phyloP scores from a whole-genome alignment of 495 filamentous ascomycete genomes.

The Ramalina intermedia region DNA sequence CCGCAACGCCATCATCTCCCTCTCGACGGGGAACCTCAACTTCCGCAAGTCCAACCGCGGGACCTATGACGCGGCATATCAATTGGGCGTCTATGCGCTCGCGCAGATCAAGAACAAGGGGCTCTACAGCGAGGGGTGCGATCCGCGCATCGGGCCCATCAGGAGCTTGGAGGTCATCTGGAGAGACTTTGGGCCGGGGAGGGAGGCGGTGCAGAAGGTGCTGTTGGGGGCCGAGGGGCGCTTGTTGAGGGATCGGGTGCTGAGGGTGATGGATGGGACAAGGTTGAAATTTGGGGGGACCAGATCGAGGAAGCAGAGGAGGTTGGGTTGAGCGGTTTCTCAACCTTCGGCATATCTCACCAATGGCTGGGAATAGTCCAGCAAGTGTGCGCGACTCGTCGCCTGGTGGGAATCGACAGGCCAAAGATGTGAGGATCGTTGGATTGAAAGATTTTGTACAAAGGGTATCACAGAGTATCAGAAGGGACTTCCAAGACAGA shows the following conservation, averaged over 20 bases:
- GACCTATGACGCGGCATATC: conserved; percentile 85
- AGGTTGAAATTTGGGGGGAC: conserved; percentile 93
- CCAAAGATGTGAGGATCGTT: neutral
- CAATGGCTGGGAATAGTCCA: no score
- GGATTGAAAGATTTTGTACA: neutral
- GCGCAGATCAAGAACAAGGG: conserved; percentile 64
- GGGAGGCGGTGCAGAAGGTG: conserved; percentile 81
- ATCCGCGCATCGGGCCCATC: conserved; percentile 12
- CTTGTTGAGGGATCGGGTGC: conserved; percentile 51
- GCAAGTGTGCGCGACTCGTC: no score
- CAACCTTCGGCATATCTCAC: no score
- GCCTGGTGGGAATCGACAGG: neutral
- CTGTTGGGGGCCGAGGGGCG: conserved; percentile 74
- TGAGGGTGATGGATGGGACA: conserved; percentile 66
- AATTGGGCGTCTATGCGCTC: conserved; percentile 66
- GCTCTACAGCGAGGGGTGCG: conserved; percentile 30
- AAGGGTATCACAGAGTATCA: no score
- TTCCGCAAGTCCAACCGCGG: conserved; percentile 68
- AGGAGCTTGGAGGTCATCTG: conserved; percentile 55
- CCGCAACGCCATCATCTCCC: conserved; percentile 55
- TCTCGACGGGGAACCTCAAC: conserved; percentile 69
- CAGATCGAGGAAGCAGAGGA: conserved; percentile 63
- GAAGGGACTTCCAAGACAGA: no score
- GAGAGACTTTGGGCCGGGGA: conserved; percentile 68
- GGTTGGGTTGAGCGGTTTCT: conserved; percentile 47